phyloP scores from a whole-genome alignment of 2,329 filamentous ascomycete species.

The Penicillium sp. region DNA sequence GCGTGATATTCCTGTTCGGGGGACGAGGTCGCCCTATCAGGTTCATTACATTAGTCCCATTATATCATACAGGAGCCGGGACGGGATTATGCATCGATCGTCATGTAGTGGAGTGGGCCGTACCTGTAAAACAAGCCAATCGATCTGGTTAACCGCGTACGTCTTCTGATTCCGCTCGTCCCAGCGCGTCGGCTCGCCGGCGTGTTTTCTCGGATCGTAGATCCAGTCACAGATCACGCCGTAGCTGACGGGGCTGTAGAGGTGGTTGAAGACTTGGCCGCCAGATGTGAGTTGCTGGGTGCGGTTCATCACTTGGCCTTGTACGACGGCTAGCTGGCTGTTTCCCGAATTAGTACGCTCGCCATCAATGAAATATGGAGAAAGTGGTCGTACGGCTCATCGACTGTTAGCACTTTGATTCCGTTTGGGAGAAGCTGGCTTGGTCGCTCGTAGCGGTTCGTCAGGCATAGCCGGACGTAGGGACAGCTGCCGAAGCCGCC shows the following conservation, averaged over 20 bases:
- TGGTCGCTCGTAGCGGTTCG: constrained; percentile 26
- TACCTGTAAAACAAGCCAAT: constrained; percentile 43
- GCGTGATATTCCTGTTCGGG: constrained; percentile 29
- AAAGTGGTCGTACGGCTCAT: constrained; percentile 34
- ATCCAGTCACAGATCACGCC: constrained; percentile 40
- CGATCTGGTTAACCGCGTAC: constrained; percentile 41
- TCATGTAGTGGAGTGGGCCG: background rate
- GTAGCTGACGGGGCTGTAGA: constrained; percentile 42
- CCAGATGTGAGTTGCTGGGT: constrained; percentile 35
- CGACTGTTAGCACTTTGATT: constrained; percentile 36
- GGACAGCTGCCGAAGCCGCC: constrained; percentile 41
- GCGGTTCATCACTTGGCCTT: constrained; percentile 41
- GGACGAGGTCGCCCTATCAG: constrained; percentile 24
- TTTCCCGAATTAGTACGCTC: background rate
- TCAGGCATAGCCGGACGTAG: constrained; percentile 35
- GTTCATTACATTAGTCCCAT: too few relatives aligned
- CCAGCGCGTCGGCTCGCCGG: constrained; percentile 30
- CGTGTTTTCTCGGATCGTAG: constrained; percentile 37
- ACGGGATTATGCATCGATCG: too few relatives aligned
- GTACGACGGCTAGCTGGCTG: constrained; percentile 39
- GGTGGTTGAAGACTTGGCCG: constrained; percentile 34
- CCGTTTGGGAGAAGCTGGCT: constrained; percentile 22
- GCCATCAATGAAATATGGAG: background rate
- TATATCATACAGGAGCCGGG: background rate
- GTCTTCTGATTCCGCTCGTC: constrained; percentile 40